phyloP scores from a whole-genome alignment of 768 basidiomycete genomes.

The Suillus subaureus region DNA sequence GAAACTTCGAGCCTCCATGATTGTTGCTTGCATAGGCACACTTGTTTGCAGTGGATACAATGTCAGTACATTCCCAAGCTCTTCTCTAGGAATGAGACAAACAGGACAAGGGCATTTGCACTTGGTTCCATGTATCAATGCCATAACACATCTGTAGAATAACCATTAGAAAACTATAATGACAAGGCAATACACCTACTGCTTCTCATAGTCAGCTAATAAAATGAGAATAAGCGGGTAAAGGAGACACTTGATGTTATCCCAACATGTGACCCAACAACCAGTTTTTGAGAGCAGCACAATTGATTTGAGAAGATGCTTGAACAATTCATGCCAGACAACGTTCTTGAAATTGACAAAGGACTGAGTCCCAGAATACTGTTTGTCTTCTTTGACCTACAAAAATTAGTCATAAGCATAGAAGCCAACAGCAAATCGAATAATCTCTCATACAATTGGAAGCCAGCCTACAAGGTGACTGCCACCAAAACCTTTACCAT shows the following conservation, averaged over 20 bases:
- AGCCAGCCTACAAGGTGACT: constrained; percentile 41
- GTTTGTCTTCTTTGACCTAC: constrained; percentile 12
- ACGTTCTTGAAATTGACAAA: constrained; percentile 15
- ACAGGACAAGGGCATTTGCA: constrained; percentile 37
- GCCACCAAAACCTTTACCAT: constrained; percentile 37
- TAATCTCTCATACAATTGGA: constrained; percentile 35
- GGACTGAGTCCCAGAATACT: constrained; percentile 4
- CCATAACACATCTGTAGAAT: constrained; percentile 36
- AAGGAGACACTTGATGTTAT: constrained; percentile 27
- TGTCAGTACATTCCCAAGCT: constrained; percentile 21
- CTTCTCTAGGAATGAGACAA: constrained; percentile 35
- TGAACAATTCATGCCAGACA: constrained; percentile 16
- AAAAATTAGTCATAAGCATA: background rate
- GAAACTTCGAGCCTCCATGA: constrained; percentile 16
- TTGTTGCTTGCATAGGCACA: constrained; percentile 16
- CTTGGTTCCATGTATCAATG: constrained; percentile 32
- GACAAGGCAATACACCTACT: constrained; percentile 29
- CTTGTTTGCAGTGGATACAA: constrained; percentile 15
- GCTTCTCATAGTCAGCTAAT: constrained; percentile 47
- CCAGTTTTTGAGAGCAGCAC: constrained; percentile 4
- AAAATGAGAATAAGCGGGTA: constrained; percentile 36
- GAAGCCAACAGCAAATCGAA: background rate
- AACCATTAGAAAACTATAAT: background rate
- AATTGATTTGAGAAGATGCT: constrained; percentile 8
- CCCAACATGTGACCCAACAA: constrained; percentile 29